Conservation (phyloP, 148 eudicot genomes). For the Selenicereus undatus region DNA sequence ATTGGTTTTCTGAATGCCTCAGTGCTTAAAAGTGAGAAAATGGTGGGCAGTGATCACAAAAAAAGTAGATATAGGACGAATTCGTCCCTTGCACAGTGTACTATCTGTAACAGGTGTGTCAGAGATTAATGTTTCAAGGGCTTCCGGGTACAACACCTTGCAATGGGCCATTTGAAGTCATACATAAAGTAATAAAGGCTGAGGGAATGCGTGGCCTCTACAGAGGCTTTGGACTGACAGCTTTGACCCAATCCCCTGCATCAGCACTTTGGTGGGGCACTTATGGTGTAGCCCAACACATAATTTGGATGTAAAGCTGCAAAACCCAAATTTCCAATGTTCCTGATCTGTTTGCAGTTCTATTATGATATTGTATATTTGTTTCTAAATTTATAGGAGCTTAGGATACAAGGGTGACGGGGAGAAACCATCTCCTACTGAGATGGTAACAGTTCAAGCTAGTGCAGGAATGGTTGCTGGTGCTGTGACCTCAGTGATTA, state of each 20-base stretch:
- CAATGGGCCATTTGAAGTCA: conserved; percentile 58
- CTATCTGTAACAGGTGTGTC: conserved; percentile 40
- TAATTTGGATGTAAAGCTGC: conserved; percentile 60
- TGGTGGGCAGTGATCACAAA: neutral
- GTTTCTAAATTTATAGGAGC: conserved; percentile 33
- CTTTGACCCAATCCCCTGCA: conserved; percentile 64
- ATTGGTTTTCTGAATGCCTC: neutral
- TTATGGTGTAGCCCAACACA: conserved; percentile 67
- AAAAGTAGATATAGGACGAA: neutral
- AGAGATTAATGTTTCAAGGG: conserved; percentile 77
- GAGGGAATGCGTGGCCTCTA: conserved; percentile 75
- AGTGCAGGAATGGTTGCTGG: conserved; percentile 72
- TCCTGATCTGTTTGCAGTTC: neutral
- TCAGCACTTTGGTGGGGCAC: conserved; percentile 90
- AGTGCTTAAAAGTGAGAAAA: neutral
- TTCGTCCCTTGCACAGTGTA: neutral
- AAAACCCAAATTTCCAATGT: neutral
- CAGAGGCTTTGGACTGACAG: conserved; percentile 72
- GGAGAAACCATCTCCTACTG: conserved; percentile 57
- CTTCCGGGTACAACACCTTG: conserved; percentile 53
- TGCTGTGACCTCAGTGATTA: conserved; percentile 66
- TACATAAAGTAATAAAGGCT: conserved; percentile 43
- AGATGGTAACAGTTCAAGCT: conserved; percentile 69
- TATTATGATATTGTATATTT: neutral
- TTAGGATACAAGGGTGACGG: conserved; percentile 48